A percentile compares a stretch with the other conserved stretches of the same genome.
phyloP scores from a whole-genome alignment of 805 yeast species.

The Cephaloascus fragrans region DNA sequence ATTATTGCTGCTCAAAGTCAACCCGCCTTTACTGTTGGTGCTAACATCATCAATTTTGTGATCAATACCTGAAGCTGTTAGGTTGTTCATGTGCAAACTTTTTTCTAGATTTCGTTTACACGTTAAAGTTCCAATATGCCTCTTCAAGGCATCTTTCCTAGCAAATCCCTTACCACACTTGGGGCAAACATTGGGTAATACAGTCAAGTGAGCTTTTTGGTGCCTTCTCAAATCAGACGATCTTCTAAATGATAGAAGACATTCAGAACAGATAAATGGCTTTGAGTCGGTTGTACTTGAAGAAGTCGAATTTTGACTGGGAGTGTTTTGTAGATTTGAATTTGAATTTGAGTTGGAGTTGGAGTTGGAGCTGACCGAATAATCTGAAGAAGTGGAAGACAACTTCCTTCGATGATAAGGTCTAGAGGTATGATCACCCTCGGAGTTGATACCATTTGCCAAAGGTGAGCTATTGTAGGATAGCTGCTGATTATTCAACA shows the following conservation, averaged over 20 bases:
- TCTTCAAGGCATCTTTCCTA: slow-evolving; percentile 69
- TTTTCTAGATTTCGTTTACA: slow-evolving; percentile 65
- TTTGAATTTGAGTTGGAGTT: background rate
- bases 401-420: too few species aligned
- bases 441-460: too few species aligned
- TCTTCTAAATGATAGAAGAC: slow-evolving; percentile 55
- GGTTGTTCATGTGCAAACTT: slow-evolving; percentile 22
- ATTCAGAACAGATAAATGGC: slow-evolving; percentile 48
- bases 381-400: too few species aligned
- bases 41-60: too few species aligned
- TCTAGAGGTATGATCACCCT: too few species aligned
- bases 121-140: slow-evolving; percentile 67
- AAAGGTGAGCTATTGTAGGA: slow-evolving; percentile 1
- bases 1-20: too few species aligned
- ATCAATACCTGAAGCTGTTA: too few species aligned
- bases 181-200: slow-evolving; percentile 68
- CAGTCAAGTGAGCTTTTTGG: slow-evolving; percentile 62
- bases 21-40: too few species aligned
- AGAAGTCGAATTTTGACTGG: slow-evolving; percentile 2
- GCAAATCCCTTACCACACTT: slow-evolving; percentile 79
- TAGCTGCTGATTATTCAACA: slow-evolving; percentile 3
- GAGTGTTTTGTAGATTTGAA: slow-evolving; percentile 2
- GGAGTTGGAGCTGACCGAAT: slow-evolving; percentile 2
- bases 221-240: slow-evolving; percentile 66
- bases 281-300: slow-evolving; percentile 10